Conservation (phyloP, 2,329 filamentous ascomycete species). For the Magnaporthales sp. region DNA sequence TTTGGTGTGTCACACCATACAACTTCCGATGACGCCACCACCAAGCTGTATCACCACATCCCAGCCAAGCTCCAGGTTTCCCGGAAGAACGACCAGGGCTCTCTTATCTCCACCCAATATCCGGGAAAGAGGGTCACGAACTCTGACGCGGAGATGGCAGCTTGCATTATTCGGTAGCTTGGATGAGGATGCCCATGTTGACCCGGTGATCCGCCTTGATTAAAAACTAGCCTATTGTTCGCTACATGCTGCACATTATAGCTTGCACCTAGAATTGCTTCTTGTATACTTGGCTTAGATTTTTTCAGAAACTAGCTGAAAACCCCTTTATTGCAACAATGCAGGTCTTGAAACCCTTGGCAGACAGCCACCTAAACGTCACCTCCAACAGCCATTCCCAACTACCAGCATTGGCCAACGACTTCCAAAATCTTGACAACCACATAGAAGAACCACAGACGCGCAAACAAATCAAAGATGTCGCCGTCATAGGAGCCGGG, state of each 20-base stretch:
- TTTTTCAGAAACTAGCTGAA: background rate
- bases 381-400: background rate
- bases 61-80: background rate
- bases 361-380: background rate
- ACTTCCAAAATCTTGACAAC: background rate
- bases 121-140: background rate
- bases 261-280: background rate
- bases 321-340: background rate
- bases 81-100: background rate
- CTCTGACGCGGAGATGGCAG: background rate
- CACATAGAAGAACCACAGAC: background rate
- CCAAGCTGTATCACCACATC: background rate
- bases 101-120: background rate
- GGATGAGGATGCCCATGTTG: background rate
- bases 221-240: background rate
- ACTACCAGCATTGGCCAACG: background rate
- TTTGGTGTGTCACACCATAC: background rate
- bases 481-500: conserved; percentile 30
- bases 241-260: background rate
- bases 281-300: background rate
- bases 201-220: background rate
- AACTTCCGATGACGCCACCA: background rate
- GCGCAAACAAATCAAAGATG: conserved; percentile 8
- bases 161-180: background rate
- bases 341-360: background rate